Conservation (phyloP, 2,329 filamentous ascomycete species). For the Penicillium paneum region DNA sequence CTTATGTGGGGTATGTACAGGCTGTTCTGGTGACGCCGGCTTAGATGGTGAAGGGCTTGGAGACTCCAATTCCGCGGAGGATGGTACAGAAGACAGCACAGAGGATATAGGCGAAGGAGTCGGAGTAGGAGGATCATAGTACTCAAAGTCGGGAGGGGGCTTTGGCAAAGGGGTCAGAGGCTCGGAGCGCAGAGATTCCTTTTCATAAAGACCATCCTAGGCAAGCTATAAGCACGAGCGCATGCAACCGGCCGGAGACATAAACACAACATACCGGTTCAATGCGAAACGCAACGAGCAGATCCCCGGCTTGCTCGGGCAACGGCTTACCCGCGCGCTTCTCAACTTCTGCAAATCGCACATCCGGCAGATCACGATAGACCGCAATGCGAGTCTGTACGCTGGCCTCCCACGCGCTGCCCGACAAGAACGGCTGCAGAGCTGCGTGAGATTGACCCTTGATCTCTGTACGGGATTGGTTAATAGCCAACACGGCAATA, state of each 20-base stretch:
- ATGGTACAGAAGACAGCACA: slow-evolving; percentile 2
- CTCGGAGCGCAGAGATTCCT: neutral
- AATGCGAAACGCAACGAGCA: slow-evolving; percentile 42
- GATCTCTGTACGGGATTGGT: slow-evolving; percentile 79
- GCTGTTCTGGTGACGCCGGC: neutral
- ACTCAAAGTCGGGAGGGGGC: slow-evolving; percentile 5
- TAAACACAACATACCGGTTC: slow-evolving; percentile 30
- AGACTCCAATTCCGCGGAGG: neutral
- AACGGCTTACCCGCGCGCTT: slow-evolving; percentile 58
- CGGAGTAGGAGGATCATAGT: slow-evolving; percentile 7
- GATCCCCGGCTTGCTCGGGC: slow-evolving; percentile 23
- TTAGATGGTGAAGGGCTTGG: neutral
- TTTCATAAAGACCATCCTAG: slow-evolving; percentile 16
- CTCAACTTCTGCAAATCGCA: slow-evolving; percentile 61
- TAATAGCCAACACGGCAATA: slow-evolving; percentile 71
- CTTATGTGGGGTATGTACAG: slow-evolving; percentile 17
- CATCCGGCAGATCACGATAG: slow-evolving; percentile 68
- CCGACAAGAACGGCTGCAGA: slow-evolving; percentile 71
- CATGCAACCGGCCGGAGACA: neutral
- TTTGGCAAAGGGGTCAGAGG: neutral
- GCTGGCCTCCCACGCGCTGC: slow-evolving; percentile 74
- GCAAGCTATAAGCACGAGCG: neutral
- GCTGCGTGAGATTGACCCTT: slow-evolving; percentile 63
- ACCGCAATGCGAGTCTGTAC: slow-evolving; percentile 70
- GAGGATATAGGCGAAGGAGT: slow-evolving; percentile 7